Evolutionary conservation across 495 filamentous ascomycete species (phyloP), one percentile per base, ranked within the genome.

Genomic region (Penicillium longicatenatum): DNA sequence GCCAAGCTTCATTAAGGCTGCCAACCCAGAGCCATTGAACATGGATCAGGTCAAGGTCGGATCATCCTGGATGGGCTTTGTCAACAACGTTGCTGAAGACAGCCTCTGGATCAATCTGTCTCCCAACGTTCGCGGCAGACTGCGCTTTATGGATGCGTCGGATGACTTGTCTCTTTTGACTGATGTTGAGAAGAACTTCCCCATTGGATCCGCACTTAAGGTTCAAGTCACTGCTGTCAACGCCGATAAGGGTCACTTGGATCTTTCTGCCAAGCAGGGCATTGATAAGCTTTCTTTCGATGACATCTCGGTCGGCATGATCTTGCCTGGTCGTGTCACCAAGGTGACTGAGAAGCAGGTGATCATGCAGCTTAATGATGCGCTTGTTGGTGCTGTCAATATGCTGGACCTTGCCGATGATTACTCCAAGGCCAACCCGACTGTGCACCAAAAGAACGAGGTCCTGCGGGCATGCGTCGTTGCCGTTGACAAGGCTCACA

Each of bases 31-130:
- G 16, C 70, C 84, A 4, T 73, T 96, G 22, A 86, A 85, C 33
- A 72, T 96, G 42, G 85, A 91, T n/a, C 84, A 90, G 59, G 75
- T 98, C 50, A 73, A 85, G 59, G 75, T 79, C 44, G 93, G 89
- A 33, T 86, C 86, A 11, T 82, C 74, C 0, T 87, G 85, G 74
- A 74, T 93, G 48, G 92, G 85, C 3, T 97, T 93, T 67, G 82
- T 98, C 68, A 98, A 98, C 75, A 97, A 96, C 60, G 72, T 93
- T 52, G 79, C 83, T 14, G 80, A 88, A 33, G 83, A 88, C 52
- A 89, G 83, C 60, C 76, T 94, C 20, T 98, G 93, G 93, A 86
- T 93, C 47, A 97, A 89, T 66, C 70, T 98, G 24, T 89, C 93
- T 4, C 92, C 94, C n/a, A 92, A 88, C 60, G 86, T 98, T 26